phyloP scores from a whole-genome alignment of 2,329 filamentous ascomycete species.

The Calycina marina region DNA sequence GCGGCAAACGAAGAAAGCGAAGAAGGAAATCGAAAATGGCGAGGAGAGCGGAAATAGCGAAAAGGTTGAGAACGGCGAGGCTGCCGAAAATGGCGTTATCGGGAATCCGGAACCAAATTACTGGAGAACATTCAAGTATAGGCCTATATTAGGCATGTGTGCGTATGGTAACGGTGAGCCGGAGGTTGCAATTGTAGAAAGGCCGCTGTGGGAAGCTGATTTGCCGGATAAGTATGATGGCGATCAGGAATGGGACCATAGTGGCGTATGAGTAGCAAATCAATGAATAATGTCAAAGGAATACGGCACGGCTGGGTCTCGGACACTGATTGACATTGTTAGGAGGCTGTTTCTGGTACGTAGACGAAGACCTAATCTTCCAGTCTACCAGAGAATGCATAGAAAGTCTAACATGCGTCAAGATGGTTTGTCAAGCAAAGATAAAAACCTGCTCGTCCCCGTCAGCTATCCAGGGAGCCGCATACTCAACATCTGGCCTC shows the following conservation, averaged over 20 bases:
- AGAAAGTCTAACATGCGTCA: too few relatives aligned
- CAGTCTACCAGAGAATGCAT: too few relatives aligned
- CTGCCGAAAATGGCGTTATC: slow-evolving; percentile 1
- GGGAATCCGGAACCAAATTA: slow-evolving; percentile 3
- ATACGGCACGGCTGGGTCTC: too few relatives aligned
- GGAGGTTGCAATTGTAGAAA: slow-evolving; percentile 80
- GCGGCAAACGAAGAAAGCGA: slow-evolving; percentile 7
- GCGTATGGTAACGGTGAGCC: slow-evolving; percentile 29
- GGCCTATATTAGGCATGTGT: slow-evolving; percentile 70
- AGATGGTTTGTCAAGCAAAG: too few relatives aligned
- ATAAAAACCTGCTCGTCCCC: too few relatives aligned
- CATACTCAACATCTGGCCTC: too few relatives aligned
- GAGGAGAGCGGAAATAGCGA: background rate
- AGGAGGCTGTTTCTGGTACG: too few relatives aligned
- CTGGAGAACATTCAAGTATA: slow-evolving; percentile 87
- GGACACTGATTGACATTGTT: too few relatives aligned
- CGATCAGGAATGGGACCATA: slow-evolving; percentile 35
- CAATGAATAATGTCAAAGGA: too few relatives aligned
- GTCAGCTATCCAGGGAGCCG: too few relatives aligned
- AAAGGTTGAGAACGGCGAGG: background rate
- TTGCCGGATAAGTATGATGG: slow-evolving; percentile 57
- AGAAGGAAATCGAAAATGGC: slow-evolving; percentile 1
- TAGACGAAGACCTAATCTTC: too few relatives aligned
- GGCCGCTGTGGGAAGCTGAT: slow-evolving; percentile 72
- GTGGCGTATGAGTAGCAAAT: slow-evolving; percentile 1